Base-by-base conservation (phyloP, 768 basidiomycete genomes). In the Boletellus ananas region DNA sequence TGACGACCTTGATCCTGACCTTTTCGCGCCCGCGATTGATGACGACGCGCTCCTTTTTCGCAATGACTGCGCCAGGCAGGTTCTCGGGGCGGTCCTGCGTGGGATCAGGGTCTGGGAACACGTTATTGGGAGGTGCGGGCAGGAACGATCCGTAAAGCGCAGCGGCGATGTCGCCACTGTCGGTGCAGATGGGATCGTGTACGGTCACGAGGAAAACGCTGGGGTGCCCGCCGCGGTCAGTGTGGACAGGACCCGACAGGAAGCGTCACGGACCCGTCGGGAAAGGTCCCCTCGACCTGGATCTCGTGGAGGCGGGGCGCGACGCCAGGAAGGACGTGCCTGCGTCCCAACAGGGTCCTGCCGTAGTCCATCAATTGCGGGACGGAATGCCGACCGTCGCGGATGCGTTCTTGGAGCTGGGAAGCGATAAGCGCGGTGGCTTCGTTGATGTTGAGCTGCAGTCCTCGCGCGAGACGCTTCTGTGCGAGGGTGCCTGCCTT, bases 61-160 rank as follows among this genome's bases (percentile, higher is more conserved):
- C 72, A 23, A 94, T 77, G 45, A 96, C 69, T 0, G 90, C 86
- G 0, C 94, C 94, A 0, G 94, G 88, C 0, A 79, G 71, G 29
- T 75, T 77, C 17, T 79, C 77, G 9, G 71, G 71, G 3, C 76
- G 64, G 56, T 85, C 81, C 31, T 76, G 76, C 1, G 69, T 61
- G 14, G 73, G 67, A 44, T 83, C 72, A 14, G 70, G 53, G 21
- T 76, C 61, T 0, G 87, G 83, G 72, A 98, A 99, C 2, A 72
- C 51, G 50, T 79, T 73, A 11, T 79, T 66, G 0, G 79, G 65
- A 0, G 94, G 95, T 3, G 87, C 65, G 3, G 95, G 95, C 0
- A 97, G 74, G 72, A 97, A 97, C 0, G 93, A 94, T 10, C 94
- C 93, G 54, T 93, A 92, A n/a, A 99, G 76, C 0, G 95, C 94